Evolutionary conservation across 129 eudicot genomes (phyloP), one percentile per base, ranked within the genome.

Genomic region (Flaveria sonorensis): DNA sequence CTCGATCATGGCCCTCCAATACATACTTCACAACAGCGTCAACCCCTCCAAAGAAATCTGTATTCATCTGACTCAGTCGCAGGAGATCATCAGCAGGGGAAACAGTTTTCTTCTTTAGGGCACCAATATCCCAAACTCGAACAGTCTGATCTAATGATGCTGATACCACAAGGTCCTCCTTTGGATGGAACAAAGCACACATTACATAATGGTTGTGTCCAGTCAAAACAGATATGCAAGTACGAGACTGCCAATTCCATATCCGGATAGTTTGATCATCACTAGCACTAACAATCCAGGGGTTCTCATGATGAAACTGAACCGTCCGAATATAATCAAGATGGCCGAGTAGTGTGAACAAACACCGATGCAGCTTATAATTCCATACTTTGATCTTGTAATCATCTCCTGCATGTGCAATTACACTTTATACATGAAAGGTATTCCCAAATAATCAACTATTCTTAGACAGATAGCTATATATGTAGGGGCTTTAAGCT

Each of bases 231-330:
- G 96, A 90, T 51, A 90, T 86, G 78, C 96, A 90, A 39, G 93
- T 88, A 52, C 96, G 91, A 13, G 96, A 90, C 19, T 90, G 96
- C 96, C 96, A 90, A 77, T 90, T 90, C 96, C 96, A 90, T 78
- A 90, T 90, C 72, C 96, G 80, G 40, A 90, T 90, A 21, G 96
- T 90, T 78, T 90, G 96, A 71, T 90, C 96, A 88, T 90, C 96
- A 85, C 96, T 90, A n/a, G 96, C 93, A 81, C 96, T 90, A 50
- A 90, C 96, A 45, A 90, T 90, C 96, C 96, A 90, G 16, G 96
- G 96, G 78, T 84, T 80, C 73, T 90, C 96, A 67, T 90, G 96
- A 71, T 90, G 96, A 70, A 90, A 90, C 32, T 90, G 96, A 68
- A 90, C 96, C 0, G 96, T 88, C n/a, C 96, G 87, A 43, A 90